These are phyloP conservation scores for Aegilops tauschii DNA, from an alignment of 176 grass and related monocot genomes.

Conservation along the genomic window DNA sequence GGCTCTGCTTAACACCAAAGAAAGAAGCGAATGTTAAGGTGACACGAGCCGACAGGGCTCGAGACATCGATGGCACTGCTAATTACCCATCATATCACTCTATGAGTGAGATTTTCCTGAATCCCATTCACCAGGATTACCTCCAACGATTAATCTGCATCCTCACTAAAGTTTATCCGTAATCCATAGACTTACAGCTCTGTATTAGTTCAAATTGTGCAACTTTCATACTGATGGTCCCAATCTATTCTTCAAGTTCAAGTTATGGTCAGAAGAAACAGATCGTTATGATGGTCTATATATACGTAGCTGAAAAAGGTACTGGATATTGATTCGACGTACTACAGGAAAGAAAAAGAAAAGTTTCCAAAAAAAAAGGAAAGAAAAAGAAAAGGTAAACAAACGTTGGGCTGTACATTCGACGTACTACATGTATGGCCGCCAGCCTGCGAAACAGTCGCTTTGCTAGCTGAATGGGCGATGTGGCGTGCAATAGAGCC, in stretches of 20 bases:
- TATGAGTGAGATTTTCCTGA: background rate
- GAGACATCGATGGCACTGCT: background rate
- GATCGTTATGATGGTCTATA: no score
- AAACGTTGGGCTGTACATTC: background rate
- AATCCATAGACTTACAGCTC: no score
- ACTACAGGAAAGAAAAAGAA: background rate
- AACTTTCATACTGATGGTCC: background rate
- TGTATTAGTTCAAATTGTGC: background rate
- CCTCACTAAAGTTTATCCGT: background rate
- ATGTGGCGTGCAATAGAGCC: background rate
- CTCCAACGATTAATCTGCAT: background rate
- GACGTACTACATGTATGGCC: background rate
- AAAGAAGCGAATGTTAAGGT: background rate
- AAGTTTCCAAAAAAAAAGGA: background rate
- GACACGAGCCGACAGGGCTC: background rate
- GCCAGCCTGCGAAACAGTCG: background rate
- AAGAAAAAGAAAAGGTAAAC: background rate
- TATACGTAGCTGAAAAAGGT: no score
- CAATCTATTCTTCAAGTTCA: background rate
- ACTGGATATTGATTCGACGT: background rate
- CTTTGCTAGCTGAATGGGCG: background rate
- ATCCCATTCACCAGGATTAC: no score
- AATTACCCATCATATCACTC: background rate
- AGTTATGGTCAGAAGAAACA: background rate
- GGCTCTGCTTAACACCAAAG: constrained; percentile 17